A percentile compares a stretch with the other conserved stretches of the same genome.
Evolutionary conservation across 2,329 filamentous ascomycete genomes (phyloP).

Genomic region (Penicillium occitanis): DNA sequence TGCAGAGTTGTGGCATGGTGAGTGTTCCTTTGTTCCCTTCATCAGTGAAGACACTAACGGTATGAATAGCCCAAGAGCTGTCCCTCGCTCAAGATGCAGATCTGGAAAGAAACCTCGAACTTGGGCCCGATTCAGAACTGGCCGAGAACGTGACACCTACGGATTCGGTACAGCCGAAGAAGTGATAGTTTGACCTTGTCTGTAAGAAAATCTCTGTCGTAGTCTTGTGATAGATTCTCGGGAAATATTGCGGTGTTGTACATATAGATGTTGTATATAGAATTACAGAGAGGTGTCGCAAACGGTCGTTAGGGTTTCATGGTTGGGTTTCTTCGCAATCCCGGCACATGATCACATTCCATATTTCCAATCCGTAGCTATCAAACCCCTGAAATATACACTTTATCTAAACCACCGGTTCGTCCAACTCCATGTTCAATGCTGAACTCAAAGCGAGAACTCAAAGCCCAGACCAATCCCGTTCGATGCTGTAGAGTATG

Average conservation of each 20-base stretch:
- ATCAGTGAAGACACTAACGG: background rate
- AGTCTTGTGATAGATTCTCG: too few species aligned
- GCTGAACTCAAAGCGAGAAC: background rate
- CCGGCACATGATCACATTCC: background rate
- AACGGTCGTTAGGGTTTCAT: background rate
- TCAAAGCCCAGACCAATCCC: background rate
- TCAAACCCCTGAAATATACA: background rate
- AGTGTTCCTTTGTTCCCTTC: conserved; percentile 38
- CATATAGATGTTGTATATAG: conserved; percentile 8
- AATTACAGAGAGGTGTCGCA: background rate
- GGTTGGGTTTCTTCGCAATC: background rate
- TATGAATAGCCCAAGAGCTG: conserved; percentile 60
- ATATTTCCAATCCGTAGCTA: background rate
- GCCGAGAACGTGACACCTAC: conserved; percentile 8
- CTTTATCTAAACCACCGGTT: background rate
- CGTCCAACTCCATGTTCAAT: background rate
- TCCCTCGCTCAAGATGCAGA: conserved; percentile 44
- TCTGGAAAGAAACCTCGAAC: conserved; percentile 44
- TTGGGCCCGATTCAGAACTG: conserved; percentile 30
- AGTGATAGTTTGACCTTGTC: background rate
- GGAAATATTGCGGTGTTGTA: background rate
- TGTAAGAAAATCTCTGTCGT: background rate
- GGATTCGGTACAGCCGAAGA: conserved; percentile 10
- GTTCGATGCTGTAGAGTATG: background rate
- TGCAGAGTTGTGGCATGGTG: conserved; percentile 85